Evolutionary conservation across 768 basidiomycete species (phyloP).

Genomic region (Boletus edulis): DNA sequence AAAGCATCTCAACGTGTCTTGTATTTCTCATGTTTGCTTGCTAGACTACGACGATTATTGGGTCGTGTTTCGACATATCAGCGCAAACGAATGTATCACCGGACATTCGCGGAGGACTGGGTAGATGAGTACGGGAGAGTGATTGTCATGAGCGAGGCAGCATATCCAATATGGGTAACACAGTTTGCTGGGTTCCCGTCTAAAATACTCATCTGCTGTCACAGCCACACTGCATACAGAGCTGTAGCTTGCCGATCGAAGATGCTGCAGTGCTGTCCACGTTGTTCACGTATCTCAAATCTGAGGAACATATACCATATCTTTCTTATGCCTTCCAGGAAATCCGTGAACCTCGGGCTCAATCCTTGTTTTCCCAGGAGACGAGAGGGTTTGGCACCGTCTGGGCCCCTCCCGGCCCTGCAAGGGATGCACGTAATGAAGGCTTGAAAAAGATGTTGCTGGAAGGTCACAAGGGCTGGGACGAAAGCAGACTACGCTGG

Average conservation of each 20-base stretch:
- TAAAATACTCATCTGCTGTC: neutral
- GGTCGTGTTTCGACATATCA: slow-evolving; percentile 35
- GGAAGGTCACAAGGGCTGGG: slow-evolving; percentile 39
- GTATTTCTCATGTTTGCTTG: slow-evolving; percentile 7
- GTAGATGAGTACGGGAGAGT: slow-evolving; percentile 50
- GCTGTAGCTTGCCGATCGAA: slow-evolving; percentile 34
- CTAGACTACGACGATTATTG: slow-evolving; percentile 39
- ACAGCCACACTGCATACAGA: slow-evolving; percentile 49
- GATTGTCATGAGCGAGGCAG: slow-evolving; percentile 58
- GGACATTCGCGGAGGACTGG: slow-evolving; percentile 45
- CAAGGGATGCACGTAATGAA: slow-evolving; percentile 45
- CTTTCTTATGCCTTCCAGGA: slow-evolving; percentile 60
- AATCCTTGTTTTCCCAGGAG: slow-evolving; percentile 44
- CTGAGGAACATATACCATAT: slow-evolving; percentile 46
- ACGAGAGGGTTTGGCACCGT: slow-evolving; percentile 42
- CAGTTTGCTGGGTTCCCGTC: neutral
- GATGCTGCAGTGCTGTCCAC: slow-evolving; percentile 34
- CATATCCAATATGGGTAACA: slow-evolving; percentile 55
- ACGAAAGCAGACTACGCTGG: slow-evolving; percentile 46
- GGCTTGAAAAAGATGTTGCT: slow-evolving; percentile 23
- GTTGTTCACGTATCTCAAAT: slow-evolving; percentile 43
- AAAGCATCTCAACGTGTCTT: neutral
- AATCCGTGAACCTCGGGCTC: slow-evolving; percentile 49
- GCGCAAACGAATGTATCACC: slow-evolving; percentile 38
- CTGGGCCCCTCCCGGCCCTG: slow-evolving; percentile 44